Conservation (phyloP, 2,329 filamentous ascomycete species). For the Orbilia brochopaga region DNA sequence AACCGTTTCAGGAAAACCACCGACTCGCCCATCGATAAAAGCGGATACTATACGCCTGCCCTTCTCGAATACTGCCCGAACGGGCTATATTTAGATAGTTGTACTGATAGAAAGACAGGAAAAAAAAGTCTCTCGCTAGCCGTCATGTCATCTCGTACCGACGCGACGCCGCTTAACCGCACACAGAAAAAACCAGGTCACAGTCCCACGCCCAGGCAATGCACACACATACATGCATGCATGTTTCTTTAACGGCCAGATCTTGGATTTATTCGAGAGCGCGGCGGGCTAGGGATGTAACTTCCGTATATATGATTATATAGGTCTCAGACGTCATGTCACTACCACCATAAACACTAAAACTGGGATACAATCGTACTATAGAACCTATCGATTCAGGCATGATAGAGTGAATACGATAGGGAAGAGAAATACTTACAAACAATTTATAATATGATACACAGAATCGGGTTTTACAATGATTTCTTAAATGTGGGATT, state of each 20-base stretch:
- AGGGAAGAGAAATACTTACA: not conserved
- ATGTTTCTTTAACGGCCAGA: too few relatives aligned
- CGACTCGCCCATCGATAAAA: not conserved
- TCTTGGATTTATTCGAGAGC: too few relatives aligned
- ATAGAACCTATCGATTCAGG: too few relatives aligned
- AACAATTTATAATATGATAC: constrained; percentile 2
- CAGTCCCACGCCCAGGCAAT: too few relatives aligned
- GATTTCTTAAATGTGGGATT: not conserved
- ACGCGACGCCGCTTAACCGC: not conserved
- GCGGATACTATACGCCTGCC: not conserved
- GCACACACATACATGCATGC: too few relatives aligned
- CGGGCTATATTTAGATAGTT: constrained; percentile 33
- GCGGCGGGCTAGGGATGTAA: too few relatives aligned
- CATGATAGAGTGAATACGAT: too few relatives aligned
- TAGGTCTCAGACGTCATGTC: too few relatives aligned
- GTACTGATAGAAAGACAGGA: not conserved
- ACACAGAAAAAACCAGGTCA: too few relatives aligned
- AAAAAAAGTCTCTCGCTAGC: not conserved
- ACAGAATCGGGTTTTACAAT: constrained; percentile 1
- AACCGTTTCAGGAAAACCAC: not conserved
- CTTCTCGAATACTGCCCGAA: constrained; percentile 44
- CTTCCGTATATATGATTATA: too few relatives aligned
- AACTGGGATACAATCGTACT: too few relatives aligned
- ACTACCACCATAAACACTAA: too few relatives aligned
- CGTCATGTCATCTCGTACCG: not conserved